Conservation (phyloP, 2,329 filamentous ascomycete species). For the Colletotrichum tanaceti region DNA sequence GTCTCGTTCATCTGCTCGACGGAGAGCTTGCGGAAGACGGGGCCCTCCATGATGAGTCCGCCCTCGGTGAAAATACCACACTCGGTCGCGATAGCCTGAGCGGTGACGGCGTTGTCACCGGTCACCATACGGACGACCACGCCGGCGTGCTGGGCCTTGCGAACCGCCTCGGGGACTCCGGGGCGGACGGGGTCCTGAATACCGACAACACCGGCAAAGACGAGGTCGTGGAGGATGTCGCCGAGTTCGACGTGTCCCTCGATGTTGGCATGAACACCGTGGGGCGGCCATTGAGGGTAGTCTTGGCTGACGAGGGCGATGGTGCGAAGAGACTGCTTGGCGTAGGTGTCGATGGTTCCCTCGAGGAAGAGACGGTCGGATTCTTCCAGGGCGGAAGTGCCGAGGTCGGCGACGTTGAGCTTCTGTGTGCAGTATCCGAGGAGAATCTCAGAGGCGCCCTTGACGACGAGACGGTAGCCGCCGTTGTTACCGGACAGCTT, state of each 20-base stretch:
- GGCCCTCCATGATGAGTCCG: slow-evolving; percentile 75
- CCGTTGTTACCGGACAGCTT: slow-evolving; percentile 56
- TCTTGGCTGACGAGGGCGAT: slow-evolving; percentile 82
- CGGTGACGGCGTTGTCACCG: slow-evolving; percentile 73
- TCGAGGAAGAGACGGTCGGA: slow-evolving; percentile 62
- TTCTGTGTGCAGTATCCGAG: slow-evolving; percentile 57
- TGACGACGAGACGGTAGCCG: slow-evolving; percentile 63
- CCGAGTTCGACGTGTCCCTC: slow-evolving; percentile 72
- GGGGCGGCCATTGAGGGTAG: slow-evolving; percentile 75
- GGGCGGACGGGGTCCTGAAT: slow-evolving; percentile 77
- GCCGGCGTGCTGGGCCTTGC: slow-evolving; percentile 71
- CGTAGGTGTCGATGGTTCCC: slow-evolving; percentile 68
- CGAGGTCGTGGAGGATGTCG: slow-evolving; percentile 70
- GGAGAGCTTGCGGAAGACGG: slow-evolving; percentile 68
- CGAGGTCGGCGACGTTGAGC: slow-evolving; percentile 58
- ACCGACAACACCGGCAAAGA: slow-evolving; percentile 76
- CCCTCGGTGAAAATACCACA: slow-evolving; percentile 72
- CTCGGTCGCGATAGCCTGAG: slow-evolving; percentile 72
- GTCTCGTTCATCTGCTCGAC: slow-evolving; percentile 63
- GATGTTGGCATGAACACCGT: slow-evolving; percentile 69
- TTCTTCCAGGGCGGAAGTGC: slow-evolving; percentile 63
- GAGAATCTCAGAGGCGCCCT: slow-evolving; percentile 69
- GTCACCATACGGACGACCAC: slow-evolving; percentile 80
- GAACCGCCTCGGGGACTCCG: slow-evolving; percentile 73
- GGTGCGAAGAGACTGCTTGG: slow-evolving; percentile 76